Base-by-base conservation (phyloP, 73 alveolate species). In the Paramecium caudatum region DNA sequence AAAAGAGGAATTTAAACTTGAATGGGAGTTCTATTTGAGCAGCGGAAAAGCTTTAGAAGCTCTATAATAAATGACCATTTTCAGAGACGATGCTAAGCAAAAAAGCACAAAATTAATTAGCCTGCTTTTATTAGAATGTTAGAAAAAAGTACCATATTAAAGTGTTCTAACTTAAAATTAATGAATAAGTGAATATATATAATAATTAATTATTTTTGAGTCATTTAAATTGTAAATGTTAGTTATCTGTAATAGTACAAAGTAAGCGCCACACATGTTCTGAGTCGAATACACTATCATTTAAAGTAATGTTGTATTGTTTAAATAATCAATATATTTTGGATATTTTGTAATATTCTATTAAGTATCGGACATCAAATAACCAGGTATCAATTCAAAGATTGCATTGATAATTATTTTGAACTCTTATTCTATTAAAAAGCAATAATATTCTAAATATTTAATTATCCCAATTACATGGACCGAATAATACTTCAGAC, bases 401-500 rank as follows among this genome's bases (percentile, higher is more conserved):
- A 55, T 43, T 19, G 80, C 17, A 55, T 55, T 55, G 4, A 55
- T 55, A 5, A 55, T 16, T 55, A 27, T 27, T 55, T 23, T 55
- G 30, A 55, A 55, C 27, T 55, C 80, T 68, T 68, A 68, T 10
- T 68, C 61, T 68, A 37, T 68, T 32, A 68, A 12, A 68, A 68
- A 68, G 50, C 84, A 68, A 16, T 34, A 68, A 9, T 34, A 68
- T 34, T 68, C 84, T 32, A 68, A 68, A 68, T 68, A 68, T 37
- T 68, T 68, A 33, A 68, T 33, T 25, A 68, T 68, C 34, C 84
- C 84, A 32, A 68, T 68, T 2, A 33, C 50, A 68, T 25, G 37
- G 34, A 68, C 50, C 19, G 84, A 49, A 12, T 68, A 17, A 19
- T 68, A 68, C 34, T 68, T 68, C 19, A 68, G 17, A 16, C 84